Conservation (phyloP, 805 yeast species). For the Candida khao-thaluensis region DNA sequence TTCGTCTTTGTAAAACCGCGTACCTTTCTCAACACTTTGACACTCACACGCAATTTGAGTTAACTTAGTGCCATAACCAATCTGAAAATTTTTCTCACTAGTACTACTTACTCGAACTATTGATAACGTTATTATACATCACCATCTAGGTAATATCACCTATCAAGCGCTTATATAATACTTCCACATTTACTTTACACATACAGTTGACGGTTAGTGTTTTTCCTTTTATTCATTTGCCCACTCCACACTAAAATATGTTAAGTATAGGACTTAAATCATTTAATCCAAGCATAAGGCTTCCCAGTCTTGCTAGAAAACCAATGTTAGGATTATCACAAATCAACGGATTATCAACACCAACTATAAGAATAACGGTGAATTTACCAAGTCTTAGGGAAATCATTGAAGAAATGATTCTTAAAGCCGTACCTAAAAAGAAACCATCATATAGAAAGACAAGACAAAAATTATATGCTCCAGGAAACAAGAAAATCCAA, state of each 20-base stretch:
- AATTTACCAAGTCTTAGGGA: conserved; percentile 9
- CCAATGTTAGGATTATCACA: not conserved
- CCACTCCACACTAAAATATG: too few relatives aligned
- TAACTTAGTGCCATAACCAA: conserved; percentile 1
- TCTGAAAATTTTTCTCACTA: conserved; percentile 11
- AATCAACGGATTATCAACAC: not conserved
- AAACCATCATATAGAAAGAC: conserved; percentile 84
- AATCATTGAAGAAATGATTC: conserved; percentile 53
- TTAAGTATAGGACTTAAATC: conserved; percentile 5
- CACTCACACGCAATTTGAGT: not conserved
- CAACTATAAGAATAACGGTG: conserved; percentile 3
- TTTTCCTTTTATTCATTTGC: too few relatives aligned
- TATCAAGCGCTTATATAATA: too few relatives aligned
- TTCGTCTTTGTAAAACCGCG: conserved; percentile 8
- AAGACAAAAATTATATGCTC: conserved; percentile 78
- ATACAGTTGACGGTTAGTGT: too few relatives aligned
- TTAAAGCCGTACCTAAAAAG: conserved; percentile 92
- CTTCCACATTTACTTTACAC: too few relatives aligned
- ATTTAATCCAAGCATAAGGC: not conserved
- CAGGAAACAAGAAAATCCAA: conserved; percentile 78
- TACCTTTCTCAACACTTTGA: conserved; percentile 1
- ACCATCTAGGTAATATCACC: too few relatives aligned
- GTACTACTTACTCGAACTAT: too few relatives aligned
- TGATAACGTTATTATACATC: too few relatives aligned
- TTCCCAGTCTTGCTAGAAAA: conserved; percentile 9